Base-by-base conservation (phyloP, 1,284 basidiomycete genomes). In the Austroboletus rostrupii region DNA sequence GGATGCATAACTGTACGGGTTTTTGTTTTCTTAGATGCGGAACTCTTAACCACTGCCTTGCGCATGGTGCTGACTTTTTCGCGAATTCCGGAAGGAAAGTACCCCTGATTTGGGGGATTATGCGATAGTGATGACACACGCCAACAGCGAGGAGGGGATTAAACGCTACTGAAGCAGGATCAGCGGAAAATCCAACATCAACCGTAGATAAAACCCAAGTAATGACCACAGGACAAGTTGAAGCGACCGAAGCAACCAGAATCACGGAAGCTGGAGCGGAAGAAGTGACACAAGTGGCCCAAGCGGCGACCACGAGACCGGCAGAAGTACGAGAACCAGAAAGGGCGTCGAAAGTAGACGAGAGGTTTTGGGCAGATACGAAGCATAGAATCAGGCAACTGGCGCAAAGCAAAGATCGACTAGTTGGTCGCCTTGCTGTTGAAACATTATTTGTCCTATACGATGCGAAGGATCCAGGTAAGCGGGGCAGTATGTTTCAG, bases 391-490 rank as follows among this genome's bases (percentile, higher is more conserved):
- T 63, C 16, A 47, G 29, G 13, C 17, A 60, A 11, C 19, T 66
- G 23, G 59, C 61, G 2, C 35, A 19, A 12, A 52, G 41, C 12
- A 3, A 54, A 1, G 35, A 42, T 3, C 31, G 33, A 14, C 32
- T 53, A 1, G 41, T 67, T n/a, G 61, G 62, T 31, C 49, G 41
- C 12, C 51, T 67, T 5, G 59, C 62, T 10, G 52, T 58, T 3
- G 61, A 67, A 28, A 42, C 55, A 43, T 38, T 47, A 2, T 51
- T 67, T 26, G 39, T 46, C 1, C 23, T 67, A 0, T 58, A 52
- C 6, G 16, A 53, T 10, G 29, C 20, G 2, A 9, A 12, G 1
- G 53, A 57, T 0, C 17, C 1, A 38, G 14, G 64, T 57, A 45
- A 26, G 23, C 9, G 7, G 21, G 1, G 52, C 0, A 3, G 2